Base-by-base conservation (phyloP, 83 land plant genomes). In the Picea abies region DNA sequence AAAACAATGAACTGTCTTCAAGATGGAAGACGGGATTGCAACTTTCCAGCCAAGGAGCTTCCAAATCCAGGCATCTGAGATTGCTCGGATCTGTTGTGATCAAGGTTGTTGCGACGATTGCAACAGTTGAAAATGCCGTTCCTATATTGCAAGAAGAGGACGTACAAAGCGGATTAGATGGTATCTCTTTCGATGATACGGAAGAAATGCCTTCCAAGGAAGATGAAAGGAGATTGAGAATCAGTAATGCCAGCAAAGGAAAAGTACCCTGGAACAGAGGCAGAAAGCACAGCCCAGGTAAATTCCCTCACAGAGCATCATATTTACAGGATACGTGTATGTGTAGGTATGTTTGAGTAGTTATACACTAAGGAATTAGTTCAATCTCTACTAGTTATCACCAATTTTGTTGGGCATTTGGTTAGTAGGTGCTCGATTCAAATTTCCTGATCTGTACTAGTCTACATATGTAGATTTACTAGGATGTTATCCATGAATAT, bases 191-290 rank as follows among this genome's bases (percentile, higher is more conserved):
- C 25, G 29, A 37, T 26, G 63, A 75, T 26, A 66, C 5, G 60
- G 4, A 20, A 81, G 67, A 16, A 37, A 61, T 19, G 49, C 39
- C 80, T 16, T 26, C 16, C 67, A 86, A 77, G 63, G 90, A 92
- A 73, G 47, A 71, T 10, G 71, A 79, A 72, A 86, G 94, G 72
- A 76, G 94, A 78, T 68, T 83, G 78, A 92, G 88, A 68, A 90
- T 90, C 29, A 83, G 89, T 19, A 37, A 75, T 19, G 90, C 87
- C 35, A 92, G 88, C 68, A 90, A 87, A 84, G 94, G 94, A 8
- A 90, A 65, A 47, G 79, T 84, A 12, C 94, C 92, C 10, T 90
- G 92, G 92, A 92, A 92, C 83, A 90, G 85, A 69, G 94, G 92
- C 62, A 86, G 23, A 58, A 86, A 86, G 81, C 94, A 92, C 44